Conservation (phyloP, 768 basidiomycete genomes). For the Psilocybe sp. region DNA sequence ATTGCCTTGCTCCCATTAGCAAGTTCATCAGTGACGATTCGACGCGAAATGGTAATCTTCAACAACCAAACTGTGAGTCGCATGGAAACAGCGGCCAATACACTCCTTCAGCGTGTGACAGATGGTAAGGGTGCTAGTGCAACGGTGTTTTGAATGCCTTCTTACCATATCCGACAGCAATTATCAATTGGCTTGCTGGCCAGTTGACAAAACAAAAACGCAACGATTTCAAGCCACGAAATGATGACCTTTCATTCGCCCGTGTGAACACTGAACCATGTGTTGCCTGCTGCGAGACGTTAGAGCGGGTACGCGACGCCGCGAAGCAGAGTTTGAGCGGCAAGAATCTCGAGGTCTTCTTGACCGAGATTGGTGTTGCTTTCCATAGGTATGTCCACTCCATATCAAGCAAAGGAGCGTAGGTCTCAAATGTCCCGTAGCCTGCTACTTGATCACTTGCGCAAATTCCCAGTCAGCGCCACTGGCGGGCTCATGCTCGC, state of each 20-base stretch:
- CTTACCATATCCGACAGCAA: conserved; percentile 37
- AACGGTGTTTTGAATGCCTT: conserved; percentile 2
- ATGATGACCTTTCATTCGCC: conserved; percentile 94
- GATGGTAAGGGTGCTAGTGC: conserved; percentile 56
- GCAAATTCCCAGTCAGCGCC: conserved; percentile 95
- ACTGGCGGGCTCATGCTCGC: conserved; percentile 98
- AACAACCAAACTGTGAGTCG: conserved; percentile 85
- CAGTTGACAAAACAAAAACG: conserved; percentile 92
- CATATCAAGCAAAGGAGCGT: background rate
- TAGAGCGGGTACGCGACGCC: conserved; percentile 79
- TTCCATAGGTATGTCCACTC: conserved; percentile 72
- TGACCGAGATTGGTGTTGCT: conserved; percentile 90
- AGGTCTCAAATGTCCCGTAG: conserved; percentile 35
- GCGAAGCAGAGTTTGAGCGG: conserved; percentile 80
- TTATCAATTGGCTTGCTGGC: conserved; percentile 69
- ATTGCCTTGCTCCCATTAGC: conserved; percentile 88
- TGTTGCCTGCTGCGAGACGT: conserved; percentile 74
- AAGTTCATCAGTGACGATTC: conserved; percentile 77
- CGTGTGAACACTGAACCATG: conserved; percentile 95
- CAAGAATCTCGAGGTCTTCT: conserved; percentile 88
- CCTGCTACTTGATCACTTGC: conserved; percentile 88
- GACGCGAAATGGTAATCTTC: conserved; percentile 91
- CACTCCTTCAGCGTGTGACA: conserved; percentile 72
- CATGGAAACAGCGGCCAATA: conserved; percentile 81
- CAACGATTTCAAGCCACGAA: conserved; percentile 94